Conservation (phyloP, 2,329 filamentous ascomycete species). For the Fusarium caatingaense region DNA sequence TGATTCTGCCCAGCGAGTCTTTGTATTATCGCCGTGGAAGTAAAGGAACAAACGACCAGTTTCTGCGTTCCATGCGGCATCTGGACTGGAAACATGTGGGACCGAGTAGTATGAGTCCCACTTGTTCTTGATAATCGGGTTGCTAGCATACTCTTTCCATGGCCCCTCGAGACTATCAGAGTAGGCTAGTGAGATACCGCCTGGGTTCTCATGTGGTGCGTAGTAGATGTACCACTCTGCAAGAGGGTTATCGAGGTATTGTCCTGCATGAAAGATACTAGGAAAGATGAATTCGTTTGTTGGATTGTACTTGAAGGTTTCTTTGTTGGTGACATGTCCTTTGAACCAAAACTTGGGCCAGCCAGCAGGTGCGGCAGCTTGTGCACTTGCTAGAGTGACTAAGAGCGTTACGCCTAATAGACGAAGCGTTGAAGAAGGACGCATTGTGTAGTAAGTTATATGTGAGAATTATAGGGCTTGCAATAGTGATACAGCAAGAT, state of each 20-base stretch:
- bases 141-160: conserved; percentile 18
- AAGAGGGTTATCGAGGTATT: conserved; percentile 28
- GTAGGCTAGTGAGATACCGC: conserved; percentile 41
- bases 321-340: conserved; percentile 39
- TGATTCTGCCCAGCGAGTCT: conserved; percentile 27
- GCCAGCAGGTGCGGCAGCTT: conserved; percentile 22
- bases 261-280: conserved; percentile 41
- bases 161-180: conserved; percentile 31
- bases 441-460: background rate
- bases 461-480: accelerated
- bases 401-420: background rate
- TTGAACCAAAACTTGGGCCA: conserved; percentile 42
- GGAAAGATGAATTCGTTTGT: conserved; percentile 47
- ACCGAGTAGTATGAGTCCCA: conserved; percentile 27
- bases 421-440: background rate
- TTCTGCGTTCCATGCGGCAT: conserved; percentile 18
- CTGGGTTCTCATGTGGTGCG: conserved; percentile 45
- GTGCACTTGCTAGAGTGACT: background rate
- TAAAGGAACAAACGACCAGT: conserved; percentile 19
- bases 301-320: conserved; percentile 39
- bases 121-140: conserved; percentile 18
- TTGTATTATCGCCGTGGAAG: conserved; percentile 25
- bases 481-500: background rate
- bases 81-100: conserved; percentile 31
- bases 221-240: conserved; percentile 47